phyloP scores from a whole-genome alignment of 2,329 filamentous ascomycete genomes.

The Podosphaera xanthii region DNA sequence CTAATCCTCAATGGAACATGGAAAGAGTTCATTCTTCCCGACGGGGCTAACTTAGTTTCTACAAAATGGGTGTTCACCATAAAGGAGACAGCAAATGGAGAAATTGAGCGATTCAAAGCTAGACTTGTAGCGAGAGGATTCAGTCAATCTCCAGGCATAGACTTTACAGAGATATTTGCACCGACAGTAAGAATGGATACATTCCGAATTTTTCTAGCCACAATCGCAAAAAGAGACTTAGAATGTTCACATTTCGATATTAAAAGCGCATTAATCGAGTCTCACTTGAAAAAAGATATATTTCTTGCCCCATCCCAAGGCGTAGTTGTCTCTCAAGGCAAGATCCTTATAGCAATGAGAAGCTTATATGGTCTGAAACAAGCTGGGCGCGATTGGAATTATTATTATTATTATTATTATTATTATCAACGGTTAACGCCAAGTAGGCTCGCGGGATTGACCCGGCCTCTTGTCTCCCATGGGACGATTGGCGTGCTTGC shows the following conservation, averaged over 20 bases:
- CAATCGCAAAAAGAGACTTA: not conserved
- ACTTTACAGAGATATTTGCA: not conserved
- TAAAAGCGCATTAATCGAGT: not conserved
- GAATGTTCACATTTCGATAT: not conserved
- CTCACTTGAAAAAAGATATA: not conserved
- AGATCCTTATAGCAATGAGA: not conserved
- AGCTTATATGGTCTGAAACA: not conserved
- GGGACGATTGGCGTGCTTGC: too few species aligned
- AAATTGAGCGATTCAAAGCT: not conserved
- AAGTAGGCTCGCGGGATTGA: too few species aligned
- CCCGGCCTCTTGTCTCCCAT: too few species aligned
- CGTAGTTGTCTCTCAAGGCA: not conserved
- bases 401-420: too few species aligned
- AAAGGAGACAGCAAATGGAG: not conserved
- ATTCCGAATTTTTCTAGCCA: not conserved
- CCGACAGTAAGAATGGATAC: not conserved
- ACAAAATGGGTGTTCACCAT: slow-evolving; percentile 1
- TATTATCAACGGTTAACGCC: too few species aligned
- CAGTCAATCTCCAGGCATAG: not conserved
- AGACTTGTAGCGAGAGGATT: not conserved
- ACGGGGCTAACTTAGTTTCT: not conserved
- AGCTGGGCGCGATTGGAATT: too few species aligned
- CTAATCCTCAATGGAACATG: not conserved
- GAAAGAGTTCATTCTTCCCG: not conserved
- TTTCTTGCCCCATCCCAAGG: not conserved